Base-by-base conservation (phyloP, 768 basidiomycete species). In the Calvatia gigantea region DNA sequence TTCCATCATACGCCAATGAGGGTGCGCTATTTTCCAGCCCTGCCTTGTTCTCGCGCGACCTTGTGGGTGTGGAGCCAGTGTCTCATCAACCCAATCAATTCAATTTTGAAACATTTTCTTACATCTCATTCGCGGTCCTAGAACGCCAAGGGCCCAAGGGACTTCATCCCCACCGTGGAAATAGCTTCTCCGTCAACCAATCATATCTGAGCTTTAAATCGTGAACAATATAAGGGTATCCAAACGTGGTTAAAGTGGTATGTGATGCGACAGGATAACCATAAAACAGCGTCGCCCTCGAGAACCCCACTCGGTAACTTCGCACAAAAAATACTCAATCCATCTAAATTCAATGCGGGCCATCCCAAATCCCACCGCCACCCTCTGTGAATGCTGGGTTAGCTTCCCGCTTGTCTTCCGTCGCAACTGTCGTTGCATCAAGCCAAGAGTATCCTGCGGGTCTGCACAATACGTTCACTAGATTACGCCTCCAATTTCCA, bases 361-460 rank as follows among this genome's bases (percentile, higher is more conserved):
- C 38, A 52, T 54, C 56, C 56, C 43, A 55, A 32, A 61, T 51
- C 19, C 51, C 44, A 14, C 37, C 54, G 33, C 59, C 58, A 56
- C 41, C 39, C 51, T 52, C 53, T 59, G 61, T 48, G 60, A 70
- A 50, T 6, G 86, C 91, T 14, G 92, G 92, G 69, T 94, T 94
- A 2, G 89, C 72, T 61, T 78, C 75, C 54, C 94, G 74, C 68
- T 77, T 78, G 69, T 95, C 94, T 67, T 87, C 83, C 42, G 83
- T 85, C 51, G 79, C 84, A 28, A 80, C 64, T 19, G 70, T 85
- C 29, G 70, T 66, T 4, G 81, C 79, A 62, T 91, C 76, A 25
- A 95, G 67, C 91, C 91, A 97, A 41, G 90, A 88, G 62, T 78
- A 86, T 15, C 90, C 89, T 29, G 79, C 74, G 0, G 94, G 91